A percentile compares a stretch with the other conserved stretches of the same genome.
Conservation (phyloP, 768 basidiomycete genomes). For the Pleurotus djamor region DNA sequence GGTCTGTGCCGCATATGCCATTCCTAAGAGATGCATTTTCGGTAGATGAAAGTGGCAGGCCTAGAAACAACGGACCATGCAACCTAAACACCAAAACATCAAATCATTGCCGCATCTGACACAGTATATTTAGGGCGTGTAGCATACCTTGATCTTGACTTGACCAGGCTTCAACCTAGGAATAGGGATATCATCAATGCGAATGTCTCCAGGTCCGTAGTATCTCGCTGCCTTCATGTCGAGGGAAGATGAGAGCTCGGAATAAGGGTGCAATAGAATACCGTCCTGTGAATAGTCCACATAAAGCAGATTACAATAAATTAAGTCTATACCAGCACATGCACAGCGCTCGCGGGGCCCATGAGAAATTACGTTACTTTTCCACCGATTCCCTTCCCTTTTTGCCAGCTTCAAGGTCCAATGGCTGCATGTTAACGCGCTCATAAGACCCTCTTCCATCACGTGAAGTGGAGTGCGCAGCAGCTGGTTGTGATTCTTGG, state of each 20-base stretch:
- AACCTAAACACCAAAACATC: slow-evolving; percentile 16
- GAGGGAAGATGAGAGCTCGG: neutral
- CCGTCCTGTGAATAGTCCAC: neutral
- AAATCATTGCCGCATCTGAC: neutral
- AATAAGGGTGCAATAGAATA: neutral
- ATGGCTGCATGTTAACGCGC: slow-evolving; percentile 60
- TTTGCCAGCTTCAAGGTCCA: slow-evolving; percentile 47
- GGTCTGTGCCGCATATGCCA: slow-evolving; percentile 42
- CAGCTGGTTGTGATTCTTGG: slow-evolving; percentile 50
- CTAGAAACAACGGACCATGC: slow-evolving; percentile 22
- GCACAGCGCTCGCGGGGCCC: too few relatives aligned
- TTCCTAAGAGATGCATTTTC: slow-evolving; percentile 13
- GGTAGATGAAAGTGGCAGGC: neutral
- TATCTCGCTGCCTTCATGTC: slow-evolving; percentile 7
- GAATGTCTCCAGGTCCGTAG: slow-evolving; percentile 8
- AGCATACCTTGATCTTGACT: slow-evolving; percentile 4
- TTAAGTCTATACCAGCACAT: neutral
- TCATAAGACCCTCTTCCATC: slow-evolving; percentile 42
- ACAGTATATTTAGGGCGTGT: neutral
- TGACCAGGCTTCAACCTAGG: neutral
- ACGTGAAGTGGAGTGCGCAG: slow-evolving; percentile 19
- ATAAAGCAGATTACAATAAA: neutral
- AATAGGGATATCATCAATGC: slow-evolving; percentile 1
- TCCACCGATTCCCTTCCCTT: slow-evolving; percentile 14
- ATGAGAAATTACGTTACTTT: neutral